Conservation (phyloP, 768 basidiomycete genomes). For the Xanthoconium stramineum region DNA sequence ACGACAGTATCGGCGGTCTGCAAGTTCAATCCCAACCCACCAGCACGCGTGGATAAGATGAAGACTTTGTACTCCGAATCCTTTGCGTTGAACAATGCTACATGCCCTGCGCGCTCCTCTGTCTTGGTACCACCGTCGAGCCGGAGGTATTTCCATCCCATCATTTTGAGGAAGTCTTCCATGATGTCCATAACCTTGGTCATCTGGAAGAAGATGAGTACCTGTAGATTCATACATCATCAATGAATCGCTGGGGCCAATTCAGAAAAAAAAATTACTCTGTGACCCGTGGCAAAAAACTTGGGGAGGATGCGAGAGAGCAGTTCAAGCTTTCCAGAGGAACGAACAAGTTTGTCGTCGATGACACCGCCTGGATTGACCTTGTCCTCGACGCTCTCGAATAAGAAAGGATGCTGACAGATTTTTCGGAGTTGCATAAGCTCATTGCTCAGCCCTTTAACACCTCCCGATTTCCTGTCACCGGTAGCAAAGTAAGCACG, state of each 20-base stretch:
- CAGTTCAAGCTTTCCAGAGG: constrained; percentile 92
- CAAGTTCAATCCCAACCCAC: constrained; percentile 90
- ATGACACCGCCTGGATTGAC: constrained; percentile 80
- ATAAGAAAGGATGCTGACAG: constrained; percentile 96
- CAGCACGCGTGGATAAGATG: constrained; percentile 90
- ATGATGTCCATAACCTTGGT: constrained; percentile 99
- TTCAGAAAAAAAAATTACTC: constrained; percentile 49
- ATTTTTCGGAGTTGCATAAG: constrained; percentile 98
- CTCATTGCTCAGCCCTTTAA: constrained; percentile 90
- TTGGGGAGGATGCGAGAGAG: constrained; percentile 91
- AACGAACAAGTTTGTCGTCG: constrained; percentile 81
- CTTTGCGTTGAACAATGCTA: constrained; percentile 85
- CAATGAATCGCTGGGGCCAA: background rate
- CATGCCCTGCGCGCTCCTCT: constrained; percentile 86
- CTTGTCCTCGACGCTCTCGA: constrained; percentile 92
- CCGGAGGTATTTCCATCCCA: constrained; percentile 83
- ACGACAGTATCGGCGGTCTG: constrained; percentile 97
- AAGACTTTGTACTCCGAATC: constrained; percentile 87
- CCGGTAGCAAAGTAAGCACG: constrained; percentile 1
- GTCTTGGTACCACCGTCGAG: constrained; percentile 97
- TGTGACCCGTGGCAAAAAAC: constrained; percentile 88
- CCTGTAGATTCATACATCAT: constrained; percentile 41
- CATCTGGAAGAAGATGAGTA: constrained; percentile 99
- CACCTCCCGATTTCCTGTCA: constrained; percentile 65
- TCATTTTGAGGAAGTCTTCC: constrained; percentile 90